Conservation (phyloP, 139 green algal species). For the Coelastrella sp. region DNA sequence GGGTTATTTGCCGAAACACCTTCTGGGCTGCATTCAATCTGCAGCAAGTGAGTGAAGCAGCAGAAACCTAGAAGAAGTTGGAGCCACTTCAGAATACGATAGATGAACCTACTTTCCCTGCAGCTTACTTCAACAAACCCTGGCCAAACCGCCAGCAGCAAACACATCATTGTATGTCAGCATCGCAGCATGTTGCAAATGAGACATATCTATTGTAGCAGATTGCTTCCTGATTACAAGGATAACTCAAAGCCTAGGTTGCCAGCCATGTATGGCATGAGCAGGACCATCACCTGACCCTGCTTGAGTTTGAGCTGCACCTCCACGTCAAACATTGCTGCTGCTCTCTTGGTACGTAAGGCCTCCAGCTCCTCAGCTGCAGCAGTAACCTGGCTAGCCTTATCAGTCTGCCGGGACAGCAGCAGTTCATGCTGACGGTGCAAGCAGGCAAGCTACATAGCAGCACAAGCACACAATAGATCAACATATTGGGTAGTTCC, state of each 20-base stretch:
- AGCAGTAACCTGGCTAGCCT: constrained; percentile 7
- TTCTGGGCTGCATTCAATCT: constrained; percentile 50
- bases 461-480: constrained; percentile 4
- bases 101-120: too few species aligned
- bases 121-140: too few species aligned
- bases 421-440: constrained; percentile 48
- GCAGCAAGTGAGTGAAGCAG: background rate
- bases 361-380: constrained; percentile 15
- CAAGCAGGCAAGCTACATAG: constrained; percentile 32
- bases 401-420: background rate
- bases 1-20: constrained; percentile 36
- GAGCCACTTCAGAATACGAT: background rate
- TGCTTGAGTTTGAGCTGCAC: constrained; percentile 72
- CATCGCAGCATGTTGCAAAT: too few species aligned
- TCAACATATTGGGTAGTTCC: too few species aligned
- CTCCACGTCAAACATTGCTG: constrained; percentile 60
- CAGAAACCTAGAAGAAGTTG: background rate
- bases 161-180: too few species aligned
- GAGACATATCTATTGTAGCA: too few species aligned
- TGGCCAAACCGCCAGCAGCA: too few species aligned
- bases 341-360: constrained; percentile 38
- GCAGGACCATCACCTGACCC: constrained; percentile 61
- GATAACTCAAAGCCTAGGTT: background rate
- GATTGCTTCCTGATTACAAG: too few species aligned
- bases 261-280: background rate